Base-by-base conservation (phyloP, 1,284 basidiomycete species). In the Anthracocystis setariae region DNA sequence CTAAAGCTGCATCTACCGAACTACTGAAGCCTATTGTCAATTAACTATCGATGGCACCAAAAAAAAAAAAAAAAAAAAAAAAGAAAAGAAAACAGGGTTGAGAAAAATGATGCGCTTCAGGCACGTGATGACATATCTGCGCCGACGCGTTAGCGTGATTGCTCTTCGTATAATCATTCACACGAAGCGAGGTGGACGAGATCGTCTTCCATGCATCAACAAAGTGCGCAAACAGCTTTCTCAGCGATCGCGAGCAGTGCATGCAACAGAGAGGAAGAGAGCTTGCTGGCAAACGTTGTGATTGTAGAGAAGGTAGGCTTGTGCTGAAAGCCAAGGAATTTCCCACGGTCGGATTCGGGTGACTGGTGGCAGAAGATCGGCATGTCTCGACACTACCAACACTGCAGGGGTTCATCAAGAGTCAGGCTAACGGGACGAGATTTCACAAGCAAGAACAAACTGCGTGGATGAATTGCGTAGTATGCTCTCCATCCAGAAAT, bases 61-160 rank as follows among this genome's bases (percentile, higher is more conserved):
- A n/a, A n/a, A n/a, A n/a, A n/a, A n/a, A n/a, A n/a, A n/a, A 12
- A 29, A 29, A 29, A 29, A 7, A 5, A 29, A 12, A 29, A 12
- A 7, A 12, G 29, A 29, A 29, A 29, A 29, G 12, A 29, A 12
- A 29, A 29, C 29, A 29, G 5, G 29, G 12, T 29, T 29, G 29
- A 29, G 2, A 27, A 27, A 25, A 55, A 38, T 54, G 9, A 15
- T 1, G 5, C 12, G 23, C 27, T 35, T 2, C 17, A 18, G 18
- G 54, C 62, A 65, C 62, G 62, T 65, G 62, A 65, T 43, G 50
- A n/a, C 8, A 35, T 46, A 42, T 40, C 42, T 25, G 35, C n/a
- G 13, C 37, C 18, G 45, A 65, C 62, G 62, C 62, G 62, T 59
- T 13, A 20, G 27, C 45, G 45, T 46, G 45, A 46, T 17, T 27